Evolutionary conservation across 1,139 yeast genomes (phyloP), one percentile per base, ranked within the genome.

Genomic region (Sugiyamaella novakii): DNA sequence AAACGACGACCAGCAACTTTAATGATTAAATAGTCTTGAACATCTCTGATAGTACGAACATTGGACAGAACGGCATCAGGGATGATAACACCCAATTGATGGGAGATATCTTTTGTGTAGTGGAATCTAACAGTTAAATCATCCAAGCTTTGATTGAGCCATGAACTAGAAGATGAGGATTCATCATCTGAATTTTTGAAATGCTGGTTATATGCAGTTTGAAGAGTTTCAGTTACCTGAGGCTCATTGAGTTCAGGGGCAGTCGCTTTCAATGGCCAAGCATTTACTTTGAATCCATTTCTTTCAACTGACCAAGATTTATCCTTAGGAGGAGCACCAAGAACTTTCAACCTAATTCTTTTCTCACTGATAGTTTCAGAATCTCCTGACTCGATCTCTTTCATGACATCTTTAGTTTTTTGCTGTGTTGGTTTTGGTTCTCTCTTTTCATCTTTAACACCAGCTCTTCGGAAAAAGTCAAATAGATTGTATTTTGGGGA

Each of bases 11-110:
- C 78, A 28, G 77, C 70, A 7, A 84, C 73, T 40, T 75, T 67
- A 7, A 65, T 57, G 25, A 66, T 59, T 49, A 81, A 73, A 54
- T 77, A 80, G 0, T 65, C 55, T 52, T 71, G 70, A 46, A 87
- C 73, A 21, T 69, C 72, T 2, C 62, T 61, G 18, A 81, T 77
- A 11, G 75, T 71, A 53, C 72, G 75, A 8, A 83, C 62, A 51
- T 72, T 70, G 2, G 87, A 72, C 21, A 87, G 66, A 36, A 75
- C 69, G 50, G 73, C 74, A 66, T 89, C 97, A 31, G 86, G 83
- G 19, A 89, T 75, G 33, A 79, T 74, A 48, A 83, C 71, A 6
- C 91, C 86, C 50, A 87, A 78, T 24, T 69, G 66, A 45, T 72
- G 67, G 63, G 84, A 89, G 40, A 87, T 71, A 21, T 62, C 59